Conservation (phyloP, 78 protist species). For the Speleostelium caveatum region DNA sequence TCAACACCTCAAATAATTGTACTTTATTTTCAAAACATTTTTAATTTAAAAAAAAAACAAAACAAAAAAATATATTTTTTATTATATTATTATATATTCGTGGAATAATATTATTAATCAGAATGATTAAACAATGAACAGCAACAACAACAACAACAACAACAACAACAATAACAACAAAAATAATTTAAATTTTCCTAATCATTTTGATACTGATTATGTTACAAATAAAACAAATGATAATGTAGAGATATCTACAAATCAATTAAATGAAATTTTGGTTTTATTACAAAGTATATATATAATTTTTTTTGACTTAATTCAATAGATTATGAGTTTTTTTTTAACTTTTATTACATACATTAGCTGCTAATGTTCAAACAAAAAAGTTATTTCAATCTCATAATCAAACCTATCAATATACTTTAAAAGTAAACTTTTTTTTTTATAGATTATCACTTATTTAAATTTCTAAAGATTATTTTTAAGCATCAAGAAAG, state of each 20-base stretch:
- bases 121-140: not conserved
- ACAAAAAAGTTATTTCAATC: constrained; percentile 1
- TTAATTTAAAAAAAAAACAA: not conserved
- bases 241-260: not conserved
- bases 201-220: not conserved
- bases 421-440: constrained; percentile 5
- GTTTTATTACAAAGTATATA: constrained; percentile 19
- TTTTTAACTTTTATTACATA: not conserved
- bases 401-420: constrained; percentile 69
- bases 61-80: not conserved
- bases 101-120: not conserved
- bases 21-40: not conserved
- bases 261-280: constrained; percentile 14
- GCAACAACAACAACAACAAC: constrained; percentile 3
- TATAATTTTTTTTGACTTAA: not conserved
- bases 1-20: constrained; percentile 10
- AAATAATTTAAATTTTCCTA: too few relatives aligned
- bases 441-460: not conserved
- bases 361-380: constrained; percentile 21
- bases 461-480: not conserved
- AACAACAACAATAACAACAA: not conserved
- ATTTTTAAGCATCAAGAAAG: constrained; percentile 47
- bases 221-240: constrained; percentile 12
- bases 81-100: too few relatives aligned
- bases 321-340: not conserved